Evolutionary conservation across 345 rosid species (phyloP).

Genomic region (Euphorbia lathyris): DNA sequence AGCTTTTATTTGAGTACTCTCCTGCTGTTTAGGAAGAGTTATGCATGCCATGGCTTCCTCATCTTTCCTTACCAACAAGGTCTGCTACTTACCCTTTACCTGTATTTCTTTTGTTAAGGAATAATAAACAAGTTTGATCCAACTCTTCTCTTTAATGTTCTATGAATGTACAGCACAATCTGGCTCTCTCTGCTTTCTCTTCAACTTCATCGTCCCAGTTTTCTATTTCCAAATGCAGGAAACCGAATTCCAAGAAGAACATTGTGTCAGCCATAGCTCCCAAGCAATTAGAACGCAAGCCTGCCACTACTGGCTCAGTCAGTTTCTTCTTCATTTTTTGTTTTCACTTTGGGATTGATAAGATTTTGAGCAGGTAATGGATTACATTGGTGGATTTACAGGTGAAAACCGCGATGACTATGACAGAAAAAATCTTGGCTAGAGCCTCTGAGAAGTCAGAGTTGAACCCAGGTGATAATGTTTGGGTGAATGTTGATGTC

Average conservation of each 20-base stretch:
- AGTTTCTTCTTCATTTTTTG: neutral
- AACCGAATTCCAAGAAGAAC: slow-evolving; percentile 40
- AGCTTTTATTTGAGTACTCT: neutral
- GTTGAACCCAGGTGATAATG: slow-evolving; percentile 85
- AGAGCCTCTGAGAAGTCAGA: slow-evolving; percentile 72
- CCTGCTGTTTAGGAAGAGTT: neutral
- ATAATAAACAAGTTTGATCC: too few relatives aligned
- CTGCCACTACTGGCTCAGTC: slow-evolving; percentile 74
- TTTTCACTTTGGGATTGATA: too few relatives aligned
- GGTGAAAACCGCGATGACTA: slow-evolving; percentile 93
- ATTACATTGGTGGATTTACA: slow-evolving; percentile 21
- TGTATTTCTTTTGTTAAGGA: too few relatives aligned
- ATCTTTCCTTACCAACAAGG: too few relatives aligned
- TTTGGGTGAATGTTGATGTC: slow-evolving; percentile 87
- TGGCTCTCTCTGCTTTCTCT: slow-evolving; percentile 43
- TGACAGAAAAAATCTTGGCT: slow-evolving; percentile 96
- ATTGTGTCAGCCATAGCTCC: slow-evolving; percentile 80
- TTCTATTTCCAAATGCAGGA: slow-evolving; percentile 50
- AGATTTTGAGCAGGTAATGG: neutral
- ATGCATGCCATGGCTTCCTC: neutral
- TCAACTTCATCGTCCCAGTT: slow-evolving; percentile 31
- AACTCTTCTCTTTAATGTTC: too few relatives aligned
- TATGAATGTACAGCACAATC: slow-evolving; percentile 34
- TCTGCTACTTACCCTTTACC: too few relatives aligned
- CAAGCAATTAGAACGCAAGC: slow-evolving; percentile 64